Evolutionary conservation across 208 protist species (phyloP), one percentile per base, ranked within the genome.

Genomic region (Leishmania major): DNA sequence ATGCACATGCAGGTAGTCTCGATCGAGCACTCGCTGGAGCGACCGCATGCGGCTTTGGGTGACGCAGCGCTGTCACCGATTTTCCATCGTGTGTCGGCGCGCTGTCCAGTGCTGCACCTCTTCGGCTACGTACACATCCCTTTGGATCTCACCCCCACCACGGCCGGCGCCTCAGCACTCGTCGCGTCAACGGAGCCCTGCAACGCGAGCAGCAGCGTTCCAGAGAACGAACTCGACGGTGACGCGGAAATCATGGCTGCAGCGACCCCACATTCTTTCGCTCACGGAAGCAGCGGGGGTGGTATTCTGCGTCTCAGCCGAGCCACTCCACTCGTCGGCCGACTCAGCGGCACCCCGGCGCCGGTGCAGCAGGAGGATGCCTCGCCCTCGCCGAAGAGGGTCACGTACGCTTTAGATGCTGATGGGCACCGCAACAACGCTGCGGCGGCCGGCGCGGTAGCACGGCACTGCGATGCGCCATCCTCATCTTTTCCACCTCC

Each of bases 21-120:
- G 35, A 88, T 95, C 28, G 88, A 91, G 45, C 90, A 93, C 82
- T 89, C 86, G 35, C 70, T 96, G 19, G 77, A 76, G 55, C 78
- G 83, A 51, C 89, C 91, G 28, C 81, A 91, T n/a, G 80, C 85
- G 40, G 83, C 84, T 53, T 84, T 95, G 28, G 94, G 94, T 22
- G 94, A 97, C 75, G 85, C 28, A 17, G 57, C 45, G 28, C 87
- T 95, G 73, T 94, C 87, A 17, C 87, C 88, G 0, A 72, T 95
- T 0, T 91, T 97, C 59, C 83, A 91, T 73, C 87, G 91, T 11
- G 91, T 94, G 22, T 90, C 89, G 1, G 80, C 83, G 22, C 77
- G 82, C 25, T 95, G 91, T 67, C 94, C 92, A 28, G 87, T 95
- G 75, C 79, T 97, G 31, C 91, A 94, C 73, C 80, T 97, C 67